Evolutionary conservation across 805 yeast species (phyloP).

Genomic region (Hanseniaspora occidentalis): DNA sequence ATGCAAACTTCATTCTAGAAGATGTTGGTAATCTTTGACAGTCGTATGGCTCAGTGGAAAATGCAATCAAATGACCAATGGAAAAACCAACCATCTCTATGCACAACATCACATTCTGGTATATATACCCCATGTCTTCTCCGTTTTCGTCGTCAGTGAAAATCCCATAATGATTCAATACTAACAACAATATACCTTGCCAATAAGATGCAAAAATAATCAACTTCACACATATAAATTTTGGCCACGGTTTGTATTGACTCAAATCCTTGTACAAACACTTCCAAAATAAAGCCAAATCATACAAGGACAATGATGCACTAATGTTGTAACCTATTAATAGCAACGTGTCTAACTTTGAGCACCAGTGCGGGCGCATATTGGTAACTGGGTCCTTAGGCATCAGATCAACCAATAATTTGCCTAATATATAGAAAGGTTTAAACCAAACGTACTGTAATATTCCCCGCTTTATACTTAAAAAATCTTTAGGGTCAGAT

Average conservation of each 20-base stretch:
- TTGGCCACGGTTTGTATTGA: constrained; percentile 81
- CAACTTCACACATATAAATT: constrained; percentile 83
- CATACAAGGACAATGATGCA: constrained; percentile 72
- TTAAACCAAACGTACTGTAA: constrained; percentile 93
- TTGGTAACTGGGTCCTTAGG: constrained; percentile 29
- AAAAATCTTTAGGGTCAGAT: constrained; percentile 71
- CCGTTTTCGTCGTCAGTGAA: constrained; percentile 23
- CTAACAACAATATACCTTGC: constrained; percentile 66
- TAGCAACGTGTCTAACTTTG: constrained; percentile 38
- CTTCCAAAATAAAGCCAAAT: constrained; percentile 85
- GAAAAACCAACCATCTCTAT: constrained; percentile 80
- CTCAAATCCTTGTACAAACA: constrained; percentile 67
- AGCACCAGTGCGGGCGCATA: constrained; percentile 30
- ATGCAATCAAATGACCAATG: constrained; percentile 77
- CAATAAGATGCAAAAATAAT: constrained; percentile 97
- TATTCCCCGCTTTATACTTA: constrained; percentile 70
- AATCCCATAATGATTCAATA: constrained; percentile 38
- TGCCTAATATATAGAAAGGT: constrained; percentile 60
- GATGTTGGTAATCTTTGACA: constrained; percentile 51
- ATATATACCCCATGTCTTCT: constrained; percentile 35
- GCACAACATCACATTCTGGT: constrained; percentile 72
- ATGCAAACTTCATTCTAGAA: constrained; percentile 43
- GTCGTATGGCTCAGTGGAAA: constrained; percentile 64
- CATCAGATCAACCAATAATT: constrained; percentile 33
- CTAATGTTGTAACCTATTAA: constrained; percentile 68